Evolutionary conservation across 495 filamentous ascomycete genomes (phyloP), one percentile per base, ranked within the genome.

Genomic region (Penicillium simplicissimum): DNA sequence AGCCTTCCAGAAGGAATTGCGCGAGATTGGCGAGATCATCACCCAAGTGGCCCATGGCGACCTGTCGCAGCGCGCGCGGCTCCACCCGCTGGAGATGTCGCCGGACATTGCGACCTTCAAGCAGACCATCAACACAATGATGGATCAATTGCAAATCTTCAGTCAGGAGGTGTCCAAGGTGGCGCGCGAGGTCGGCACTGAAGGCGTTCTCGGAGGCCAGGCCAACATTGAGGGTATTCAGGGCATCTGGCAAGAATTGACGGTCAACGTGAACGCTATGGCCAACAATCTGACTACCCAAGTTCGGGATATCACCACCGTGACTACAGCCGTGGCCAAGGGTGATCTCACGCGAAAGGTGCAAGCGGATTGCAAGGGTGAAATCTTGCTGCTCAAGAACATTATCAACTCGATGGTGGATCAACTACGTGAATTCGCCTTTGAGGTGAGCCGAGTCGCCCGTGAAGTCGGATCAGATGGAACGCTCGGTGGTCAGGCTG

Each of bases 391-490:
- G 69, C 84, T 96, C 52, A 96, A 96, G 73, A 88, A 87, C 55
- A 96, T 92, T 33, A 96, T 96, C 75, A 96, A 96, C 70, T 90
- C 88, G 65, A 96, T 96, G 92, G 92, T 96, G 36, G 92, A 96
- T 69, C 92, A 95, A 64, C 79, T 96, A 15, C 88, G 92, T 63
- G 91, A 95, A 65, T 96, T 96, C 64, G 92, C 92, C 4, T 88
- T 90, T 21, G 91, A 96, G 77, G 92, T 96, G 45, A 96, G 92
- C 47, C 93, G 93, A 75, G 92, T 96, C 63, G 92, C 92, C 34
- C 83, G 89, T 54, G 92, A 96, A 66, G 92, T 96, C 67, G 92
- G 92, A 58, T 95, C 92, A 1, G 92, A 96, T 64, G 92, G 92
- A 48, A 86, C 90, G 52, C 82, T 96, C 4, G 92, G 92, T 67